These are phyloP conservation scores for Hevea brasiliensis DNA, from an alignment of 345 rosid genomes.

Conservation along the genomic window DNA sequence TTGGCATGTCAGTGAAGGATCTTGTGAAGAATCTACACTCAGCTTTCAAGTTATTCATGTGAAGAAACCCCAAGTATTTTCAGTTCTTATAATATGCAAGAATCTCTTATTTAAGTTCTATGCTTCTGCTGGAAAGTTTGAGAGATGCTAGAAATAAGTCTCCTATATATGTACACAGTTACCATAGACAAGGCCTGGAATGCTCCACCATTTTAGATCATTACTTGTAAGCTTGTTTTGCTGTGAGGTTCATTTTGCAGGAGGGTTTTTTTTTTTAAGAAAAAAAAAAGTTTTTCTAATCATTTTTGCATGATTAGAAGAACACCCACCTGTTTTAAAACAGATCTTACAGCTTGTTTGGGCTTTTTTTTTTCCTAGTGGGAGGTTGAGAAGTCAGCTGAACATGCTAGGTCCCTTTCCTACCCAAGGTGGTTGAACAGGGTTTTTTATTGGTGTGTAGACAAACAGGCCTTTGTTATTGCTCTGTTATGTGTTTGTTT, in stretches of 20 bases:
- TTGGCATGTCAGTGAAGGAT: slow-evolving; percentile 62
- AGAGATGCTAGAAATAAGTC: background rate
- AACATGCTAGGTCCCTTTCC: slow-evolving; percentile 9
- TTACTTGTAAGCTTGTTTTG: slow-evolving; percentile 30
- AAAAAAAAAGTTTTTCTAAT: background rate
- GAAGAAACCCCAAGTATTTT: background rate
- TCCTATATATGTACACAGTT: background rate
- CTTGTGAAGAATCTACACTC: slow-evolving; percentile 61
- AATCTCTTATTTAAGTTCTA: background rate
- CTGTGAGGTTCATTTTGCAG: slow-evolving; percentile 46
- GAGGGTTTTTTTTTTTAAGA: slow-evolving; percentile 23
- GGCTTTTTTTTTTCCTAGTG: slow-evolving; percentile 17
- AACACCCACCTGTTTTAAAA: slow-evolving; percentile 36
- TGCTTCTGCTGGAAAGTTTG: background rate
- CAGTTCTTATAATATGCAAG: background rate
- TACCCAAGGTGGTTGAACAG: slow-evolving; percentile 15
- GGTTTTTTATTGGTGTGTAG: slow-evolving; percentile 27
- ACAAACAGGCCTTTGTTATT: slow-evolving; percentile 29
- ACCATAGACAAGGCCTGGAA: slow-evolving; percentile 19
- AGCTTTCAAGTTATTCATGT: slow-evolving; percentile 42
- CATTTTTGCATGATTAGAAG: slow-evolving; percentile 37
- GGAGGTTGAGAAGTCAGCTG: slow-evolving; percentile 24
- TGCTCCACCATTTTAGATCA: slow-evolving; percentile 34
- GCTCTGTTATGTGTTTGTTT: background rate
- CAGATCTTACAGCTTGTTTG: slow-evolving; percentile 36